Evolutionary conservation across 2,329 filamentous ascomycete genomes (phyloP).

Genomic region (Parastagonospora nodorum): DNA sequence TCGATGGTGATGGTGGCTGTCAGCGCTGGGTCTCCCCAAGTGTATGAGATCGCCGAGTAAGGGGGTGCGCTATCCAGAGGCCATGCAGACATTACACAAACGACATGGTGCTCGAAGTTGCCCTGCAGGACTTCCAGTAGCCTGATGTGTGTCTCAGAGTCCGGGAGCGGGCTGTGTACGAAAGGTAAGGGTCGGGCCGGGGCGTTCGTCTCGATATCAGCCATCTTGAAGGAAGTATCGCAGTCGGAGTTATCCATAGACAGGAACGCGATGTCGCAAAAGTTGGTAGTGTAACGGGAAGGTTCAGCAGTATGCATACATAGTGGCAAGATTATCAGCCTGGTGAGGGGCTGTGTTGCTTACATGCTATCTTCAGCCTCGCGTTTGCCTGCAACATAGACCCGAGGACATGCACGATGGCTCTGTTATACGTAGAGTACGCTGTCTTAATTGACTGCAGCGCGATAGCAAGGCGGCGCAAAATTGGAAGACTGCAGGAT

Average conservation of each 20-base stretch:
- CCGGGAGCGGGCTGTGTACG: background rate
- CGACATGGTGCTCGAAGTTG: background rate
- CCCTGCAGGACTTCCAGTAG: slow-evolving; percentile 1
- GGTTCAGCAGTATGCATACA: too few relatives aligned
- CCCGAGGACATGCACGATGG: too few relatives aligned
- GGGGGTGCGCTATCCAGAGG: slow-evolving; percentile 18
- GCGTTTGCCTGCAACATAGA: too few relatives aligned
- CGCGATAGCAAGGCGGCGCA: too few relatives aligned
- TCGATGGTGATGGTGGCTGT: background rate
- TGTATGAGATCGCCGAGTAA: slow-evolving; percentile 37
- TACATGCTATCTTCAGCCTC: too few relatives aligned
- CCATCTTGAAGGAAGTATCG: background rate
- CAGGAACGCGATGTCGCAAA: background rate
- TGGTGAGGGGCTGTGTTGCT: too few relatives aligned
- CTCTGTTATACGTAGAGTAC: too few relatives aligned
- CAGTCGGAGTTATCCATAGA: background rate
- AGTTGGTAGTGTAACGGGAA: too few relatives aligned
- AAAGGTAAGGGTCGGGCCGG: background rate
- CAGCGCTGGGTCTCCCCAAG: slow-evolving; percentile 25
- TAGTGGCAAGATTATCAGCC: too few relatives aligned
- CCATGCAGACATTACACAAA: background rate
- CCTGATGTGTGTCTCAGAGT: slow-evolving; percentile 1
- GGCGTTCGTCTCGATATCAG: background rate
- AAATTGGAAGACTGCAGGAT: too few relatives aligned
- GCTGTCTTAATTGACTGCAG: too few relatives aligned